Evolutionary conservation across 805 yeast genomes (phyloP), one percentile per base, ranked within the genome.

Genomic region (Yamadazyma endophytica): DNA sequence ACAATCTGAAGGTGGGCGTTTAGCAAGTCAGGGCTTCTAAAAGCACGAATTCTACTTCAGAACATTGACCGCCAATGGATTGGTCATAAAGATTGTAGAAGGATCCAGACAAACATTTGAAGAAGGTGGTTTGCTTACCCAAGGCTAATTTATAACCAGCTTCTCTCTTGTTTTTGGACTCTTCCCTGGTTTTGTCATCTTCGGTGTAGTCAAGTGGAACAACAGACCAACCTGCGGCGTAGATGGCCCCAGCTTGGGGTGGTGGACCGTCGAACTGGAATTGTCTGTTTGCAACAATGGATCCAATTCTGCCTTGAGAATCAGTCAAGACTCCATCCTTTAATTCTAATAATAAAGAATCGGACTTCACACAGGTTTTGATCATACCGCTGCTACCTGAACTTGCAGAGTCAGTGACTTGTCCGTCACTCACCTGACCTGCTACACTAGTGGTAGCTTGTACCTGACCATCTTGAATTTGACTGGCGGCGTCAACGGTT

Each of bases 241-340:
- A 73, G 49, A 77, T 69, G 39, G 82, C 68, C 56, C 82, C 83
- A 20, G 81, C 84, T 68, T 81, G 89, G 51, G 87, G 87, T 61
- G 83, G 80, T 36, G 84, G 84, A 52, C 84, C 83, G 52, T 79
- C 83, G 52, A 77, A 78, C 59, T 78, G 84, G 73, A 78, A 77
- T 64, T 81, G 89, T 64, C 81, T 70, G 78, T 81, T 82, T 32
- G 88, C 79, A 47, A 82, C 90, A 60, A 82, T 79, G 30, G 87
- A 74, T 46, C 89, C 89, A 44, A 82, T 61, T 72, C 90, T 77
- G 28, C 82, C 82, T 39, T 63, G 44, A 21, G 70, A 52, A 50
- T 82, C 90, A 9, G 63, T 70, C 49, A 82, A 65, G 29, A 75
- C 49, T 43, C 77, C 59, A 13, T 49, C 63, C 22, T 64, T 58